phyloP scores from a whole-genome alignment of 805 yeast genomes.

The Yarrowia alimentaria region DNA sequence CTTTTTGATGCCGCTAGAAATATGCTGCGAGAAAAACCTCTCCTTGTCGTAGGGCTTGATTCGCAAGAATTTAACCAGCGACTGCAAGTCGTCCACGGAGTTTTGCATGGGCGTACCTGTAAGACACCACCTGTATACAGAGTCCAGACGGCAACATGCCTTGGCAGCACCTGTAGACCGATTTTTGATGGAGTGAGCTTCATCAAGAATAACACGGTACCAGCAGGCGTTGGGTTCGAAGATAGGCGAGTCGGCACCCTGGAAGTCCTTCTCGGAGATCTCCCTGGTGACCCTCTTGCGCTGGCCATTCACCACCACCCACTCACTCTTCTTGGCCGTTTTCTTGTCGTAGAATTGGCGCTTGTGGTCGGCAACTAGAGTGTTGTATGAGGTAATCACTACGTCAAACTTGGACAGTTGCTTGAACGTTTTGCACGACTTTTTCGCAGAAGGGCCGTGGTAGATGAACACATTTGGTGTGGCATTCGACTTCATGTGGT shows the following conservation, averaged over 20 bases:
- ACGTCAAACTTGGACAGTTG: constrained; percentile 42
- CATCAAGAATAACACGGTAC: constrained; percentile 57
- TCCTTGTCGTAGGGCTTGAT: constrained; percentile 28
- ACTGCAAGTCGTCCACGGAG: constrained; percentile 51
- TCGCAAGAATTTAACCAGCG: constrained; percentile 48
- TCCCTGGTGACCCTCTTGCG: too few species aligned
- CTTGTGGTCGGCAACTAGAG: constrained; percentile 22
- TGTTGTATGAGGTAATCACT: constrained; percentile 8
- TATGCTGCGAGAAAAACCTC: background rate
- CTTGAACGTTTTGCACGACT: constrained; percentile 35
- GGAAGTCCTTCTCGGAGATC: too few species aligned
- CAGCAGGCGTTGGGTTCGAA: constrained; percentile 7
- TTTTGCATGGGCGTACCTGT: constrained; percentile 70
- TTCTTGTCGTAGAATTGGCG: too few species aligned
- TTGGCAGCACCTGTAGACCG: constrained; percentile 46
- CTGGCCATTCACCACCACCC: background rate
- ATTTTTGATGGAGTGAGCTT: constrained; percentile 63
- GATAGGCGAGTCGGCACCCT: too few species aligned
- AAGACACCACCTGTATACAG: constrained; percentile 54
- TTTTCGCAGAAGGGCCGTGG: constrained; percentile 34
- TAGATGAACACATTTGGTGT: too few species aligned
- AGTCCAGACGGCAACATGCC: constrained; percentile 47
- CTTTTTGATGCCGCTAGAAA: constrained; percentile 11
- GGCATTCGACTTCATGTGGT: constrained; percentile 7
- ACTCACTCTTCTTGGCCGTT: too few species aligned